Evolutionary conservation across 2,329 filamentous ascomycete species (phyloP).

Genomic region (Diaporthe vexans): DNA sequence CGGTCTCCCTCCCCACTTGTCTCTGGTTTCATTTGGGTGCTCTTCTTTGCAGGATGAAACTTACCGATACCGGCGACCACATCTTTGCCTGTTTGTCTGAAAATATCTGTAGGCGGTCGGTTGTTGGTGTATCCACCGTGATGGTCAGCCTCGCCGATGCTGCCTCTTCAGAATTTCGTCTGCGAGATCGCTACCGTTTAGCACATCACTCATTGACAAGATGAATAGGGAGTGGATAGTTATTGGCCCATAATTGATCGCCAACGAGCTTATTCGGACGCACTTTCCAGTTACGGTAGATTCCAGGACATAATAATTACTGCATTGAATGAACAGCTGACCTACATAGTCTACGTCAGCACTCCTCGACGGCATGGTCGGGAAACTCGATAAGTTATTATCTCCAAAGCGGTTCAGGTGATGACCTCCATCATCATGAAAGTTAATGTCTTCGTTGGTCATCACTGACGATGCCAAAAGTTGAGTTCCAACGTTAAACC

Average conservation of each 20-base stretch:
- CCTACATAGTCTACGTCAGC: slow-evolving; percentile 2
- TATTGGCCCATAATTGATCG: slow-evolving; percentile 4
- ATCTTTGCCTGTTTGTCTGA: neutral
- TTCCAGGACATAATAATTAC: neutral
- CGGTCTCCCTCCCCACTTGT: neutral
- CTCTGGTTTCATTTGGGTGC: neutral
- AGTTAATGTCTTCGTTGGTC: neutral
- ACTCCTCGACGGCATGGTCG: neutral
- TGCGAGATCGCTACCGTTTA: neutral
- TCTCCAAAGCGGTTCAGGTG: neutral
- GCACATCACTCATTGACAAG: neutral
- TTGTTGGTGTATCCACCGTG: neutral
- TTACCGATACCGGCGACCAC: slow-evolving; percentile 7
- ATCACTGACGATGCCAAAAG: neutral
- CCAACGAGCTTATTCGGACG: neutral
- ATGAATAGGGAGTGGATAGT: neutral
- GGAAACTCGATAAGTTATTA: neutral
- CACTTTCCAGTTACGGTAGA: neutral
- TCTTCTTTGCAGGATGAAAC: neutral
- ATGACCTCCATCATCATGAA: neutral
- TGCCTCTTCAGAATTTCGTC: neutral
- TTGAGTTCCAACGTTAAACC: neutral
- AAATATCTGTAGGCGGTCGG: neutral
- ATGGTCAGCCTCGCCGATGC: neutral
- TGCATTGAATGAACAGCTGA: neutral